Base-by-base conservation (phyloP, 345 rosid species). In the Excoecaria agallocha region DNA sequence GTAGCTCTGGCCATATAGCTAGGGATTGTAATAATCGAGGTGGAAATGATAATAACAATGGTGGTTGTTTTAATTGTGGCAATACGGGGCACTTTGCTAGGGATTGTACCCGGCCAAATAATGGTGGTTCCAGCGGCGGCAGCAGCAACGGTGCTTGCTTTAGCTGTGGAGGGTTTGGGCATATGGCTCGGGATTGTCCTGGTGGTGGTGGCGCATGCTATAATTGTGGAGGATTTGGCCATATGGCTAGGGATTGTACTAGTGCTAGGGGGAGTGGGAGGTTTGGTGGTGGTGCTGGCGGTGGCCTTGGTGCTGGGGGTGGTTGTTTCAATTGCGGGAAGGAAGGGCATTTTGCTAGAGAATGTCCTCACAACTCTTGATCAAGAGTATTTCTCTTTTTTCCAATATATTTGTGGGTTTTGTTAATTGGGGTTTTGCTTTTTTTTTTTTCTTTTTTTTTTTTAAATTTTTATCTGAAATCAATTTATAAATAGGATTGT, bases 241-340 rank as follows among this genome's bases (percentile, higher is more conserved):
- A 90, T 78, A 48, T 86, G 49, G 92, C 95, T 4, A 87, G 91
- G 61, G 93, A 90, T 0, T 90, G 95, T 65, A 68, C 78, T 45
- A 78, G 72, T 11, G 80, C 78, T 56, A 79, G 80, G 8, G 66
- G 80, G 35, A n/a, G 70, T 54, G 76, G 77, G 2, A 35, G 72
- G 60, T 43, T 58, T 37, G 71, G 67, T 1, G 74, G n/a, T n/a
- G n/a, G n/a, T n/a, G n/a, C n/a, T n/a, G n/a, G 78, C 30, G 76
- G 80, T 7, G 48, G 73, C 1, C 16, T n/a, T n/a, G 75, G 77
- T 22, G 39, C 70, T 38, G 13, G 39, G 12, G 58, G 78, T 22
- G 79, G 74, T 12, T 83, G 86, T 59, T 83, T 80, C 61, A 77
- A 13, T 30, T 83, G 86, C 60, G 86, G 86, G 11, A 51, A 54